Evolutionary conservation across 2,329 filamentous ascomycete genomes (phyloP).

Genomic region (Stachybotrys echinatus): DNA sequence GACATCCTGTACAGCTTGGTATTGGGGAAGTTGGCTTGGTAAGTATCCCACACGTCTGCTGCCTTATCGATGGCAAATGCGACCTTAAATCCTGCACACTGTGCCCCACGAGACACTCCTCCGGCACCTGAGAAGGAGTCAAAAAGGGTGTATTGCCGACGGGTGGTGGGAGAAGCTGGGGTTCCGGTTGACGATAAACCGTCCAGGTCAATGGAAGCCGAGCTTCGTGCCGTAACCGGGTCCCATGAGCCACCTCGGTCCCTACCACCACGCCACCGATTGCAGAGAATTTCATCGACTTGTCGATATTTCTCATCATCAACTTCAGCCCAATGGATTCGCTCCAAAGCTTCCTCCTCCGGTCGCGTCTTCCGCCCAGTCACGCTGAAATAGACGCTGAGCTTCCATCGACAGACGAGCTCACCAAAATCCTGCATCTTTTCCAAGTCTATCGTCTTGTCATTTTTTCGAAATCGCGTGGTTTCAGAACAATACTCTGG

Average conservation of each 20-base stretch:
- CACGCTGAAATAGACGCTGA: conserved; percentile 18
- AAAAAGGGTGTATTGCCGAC: conserved; percentile 58
- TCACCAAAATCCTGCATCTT: conserved; percentile 21
- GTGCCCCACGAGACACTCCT: conserved; percentile 62
- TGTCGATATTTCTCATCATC: conserved; percentile 19
- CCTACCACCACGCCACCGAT: conserved; percentile 23
- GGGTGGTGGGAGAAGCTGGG: background rate
- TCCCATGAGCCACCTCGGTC: conserved; percentile 26
- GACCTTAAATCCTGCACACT: conserved; percentile 50
- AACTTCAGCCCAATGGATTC: conserved; percentile 24
- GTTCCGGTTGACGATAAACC: background rate
- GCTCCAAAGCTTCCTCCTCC: conserved; percentile 30
- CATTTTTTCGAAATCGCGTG: background rate
- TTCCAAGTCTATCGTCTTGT: background rate
- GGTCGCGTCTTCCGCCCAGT: conserved; percentile 15
- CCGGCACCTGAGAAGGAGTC: conserved; percentile 73
- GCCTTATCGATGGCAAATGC: conserved; percentile 62
- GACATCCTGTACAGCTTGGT: conserved; percentile 41
- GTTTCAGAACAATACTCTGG: conserved; percentile 23
- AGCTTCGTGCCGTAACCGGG: conserved; percentile 3
- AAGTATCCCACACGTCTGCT: conserved; percentile 49
- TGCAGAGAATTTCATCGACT: conserved; percentile 23
- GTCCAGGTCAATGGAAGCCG: conserved; percentile 18
- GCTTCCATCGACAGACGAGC: conserved; percentile 49
- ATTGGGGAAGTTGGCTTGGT: conserved; percentile 51